Evolutionary conservation across 371 early-diverging fungal genomes (phyloP), one percentile per base, ranked within the genome.

Genomic region (Saksenaea vasiformis): DNA sequence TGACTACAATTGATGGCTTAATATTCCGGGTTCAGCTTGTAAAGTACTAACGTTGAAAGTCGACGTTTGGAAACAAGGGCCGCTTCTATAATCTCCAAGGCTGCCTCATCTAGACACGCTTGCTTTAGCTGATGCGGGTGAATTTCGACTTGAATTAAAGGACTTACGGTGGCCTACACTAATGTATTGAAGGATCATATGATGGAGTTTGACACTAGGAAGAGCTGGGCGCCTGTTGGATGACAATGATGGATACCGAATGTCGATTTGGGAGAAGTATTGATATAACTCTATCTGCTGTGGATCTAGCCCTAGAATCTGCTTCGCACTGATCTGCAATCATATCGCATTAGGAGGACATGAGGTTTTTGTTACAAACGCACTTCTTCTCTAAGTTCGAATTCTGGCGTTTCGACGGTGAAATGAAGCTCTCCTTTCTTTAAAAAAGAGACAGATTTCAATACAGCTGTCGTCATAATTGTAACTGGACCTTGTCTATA

Each of bases 121-220:
- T 31, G 7, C 31, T 7, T 31, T 31, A 31, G 31, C 31, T 31
- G 7, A 31, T 7, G 4, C 7, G 31, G 7, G 31, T 31, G 31
- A 1, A 17, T 56, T 56, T 35, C 56, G 10, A 19, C 1, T 35
- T 35, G 14, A n/a, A 19, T 19, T 15, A 27, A 56, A 13, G 22
- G 17, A 38, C 66, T 61, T 62, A 67, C 67, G 58, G 22, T 67
- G 55, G 9, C 58, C 67, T 17, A 54, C 56, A 19, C 37, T 58
- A 27, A 67, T 62, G 19, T 67, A 60, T 31, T 67, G 28, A 31
- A 56, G 24, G 7, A 67, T 62, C 67, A 67, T 67, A 31, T 15
- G 15, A 14, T 62, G 47, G 3, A 67, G 19, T 14, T 67, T 67
- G 19, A 10, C 17, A 13, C 61, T 61, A 8, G 61, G 14, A n/a